Evolutionary conservation across 352 stramenopile genomes (phyloP).

Genomic region (Pythium pyrilobum): DNA sequence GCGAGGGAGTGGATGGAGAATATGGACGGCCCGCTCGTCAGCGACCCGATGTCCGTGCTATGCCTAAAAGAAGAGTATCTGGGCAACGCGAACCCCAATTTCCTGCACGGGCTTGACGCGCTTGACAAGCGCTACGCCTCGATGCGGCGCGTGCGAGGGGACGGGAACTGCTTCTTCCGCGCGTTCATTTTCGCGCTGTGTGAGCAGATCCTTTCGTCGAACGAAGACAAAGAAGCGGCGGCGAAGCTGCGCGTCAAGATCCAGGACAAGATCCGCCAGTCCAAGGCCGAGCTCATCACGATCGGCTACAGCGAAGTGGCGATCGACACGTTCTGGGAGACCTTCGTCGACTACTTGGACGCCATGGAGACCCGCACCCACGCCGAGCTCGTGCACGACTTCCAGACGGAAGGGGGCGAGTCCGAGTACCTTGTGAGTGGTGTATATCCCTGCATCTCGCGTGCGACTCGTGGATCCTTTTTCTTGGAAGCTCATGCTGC

Average conservation of each 20-base stretch:
- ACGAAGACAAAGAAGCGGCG: conserved; percentile 17
- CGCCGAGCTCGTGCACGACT: conserved; percentile 66
- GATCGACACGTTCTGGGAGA: conserved; percentile 93
- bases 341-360: conserved; percentile 85
- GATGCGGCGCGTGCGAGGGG: conserved; percentile 80
- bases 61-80: conserved; percentile 65
- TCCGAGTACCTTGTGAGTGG: conserved; percentile 67
- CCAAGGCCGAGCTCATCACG: conserved; percentile 65
- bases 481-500: background rate
- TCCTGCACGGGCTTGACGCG: conserved; percentile 62
- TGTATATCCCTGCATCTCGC: background rate
- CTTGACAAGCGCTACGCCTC: conserved; percentile 62
- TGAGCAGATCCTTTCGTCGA: conserved; percentile 51
- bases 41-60: conserved; percentile 49
- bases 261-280: conserved; percentile 57
- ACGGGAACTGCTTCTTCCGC: conserved; percentile 92
- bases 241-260: conserved; percentile 32
- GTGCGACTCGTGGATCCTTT: background rate
- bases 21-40: conserved; percentile 33
- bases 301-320: conserved; percentile 90
- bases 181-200: conserved; percentile 88
- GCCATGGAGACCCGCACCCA: conserved; percentile 74
- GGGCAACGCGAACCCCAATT: conserved; percentile 68
- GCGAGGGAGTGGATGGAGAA: conserved; percentile 17
- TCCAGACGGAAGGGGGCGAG: conserved; percentile 83